Percentiles rank a stretch among this genome's conserved stretches.
phyloP scores from a whole-genome alignment of 257 asterid species.

The Nicotiana tabacum region DNA sequence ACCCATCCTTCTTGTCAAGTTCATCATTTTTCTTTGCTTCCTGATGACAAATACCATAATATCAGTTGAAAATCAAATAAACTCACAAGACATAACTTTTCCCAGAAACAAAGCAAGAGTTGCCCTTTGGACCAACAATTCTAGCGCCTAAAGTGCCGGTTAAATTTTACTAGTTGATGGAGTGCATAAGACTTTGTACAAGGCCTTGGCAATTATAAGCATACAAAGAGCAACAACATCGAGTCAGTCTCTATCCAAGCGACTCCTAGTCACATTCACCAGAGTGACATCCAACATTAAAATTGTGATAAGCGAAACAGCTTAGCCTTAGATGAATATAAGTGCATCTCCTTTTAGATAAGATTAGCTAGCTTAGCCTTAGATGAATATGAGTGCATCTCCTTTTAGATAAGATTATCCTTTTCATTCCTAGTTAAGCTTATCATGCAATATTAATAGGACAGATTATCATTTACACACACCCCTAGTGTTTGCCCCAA shows the following conservation, averaged over 20 bases:
- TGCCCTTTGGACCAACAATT: background rate
- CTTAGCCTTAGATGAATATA: background rate
- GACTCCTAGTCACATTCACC: background rate
- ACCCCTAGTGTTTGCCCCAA: background rate
- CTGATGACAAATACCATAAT: slow-evolving; percentile 28
- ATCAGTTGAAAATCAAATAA: background rate
- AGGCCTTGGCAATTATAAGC: background rate
- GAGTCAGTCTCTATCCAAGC: background rate
- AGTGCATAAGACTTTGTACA: background rate
- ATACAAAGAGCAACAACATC: background rate
- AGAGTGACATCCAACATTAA: background rate
- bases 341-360: too few species aligned
- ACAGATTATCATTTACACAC: background rate
- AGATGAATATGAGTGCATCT: background rate
- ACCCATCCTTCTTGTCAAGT: slow-evolving; percentile 49
- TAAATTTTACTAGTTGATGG: background rate
- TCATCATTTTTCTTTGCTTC: slow-evolving; percentile 84
- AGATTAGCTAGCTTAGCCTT: background rate
- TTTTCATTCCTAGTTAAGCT: background rate
- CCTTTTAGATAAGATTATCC: background rate
- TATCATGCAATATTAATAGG: background rate
- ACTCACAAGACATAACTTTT: background rate
- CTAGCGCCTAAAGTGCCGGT: background rate
- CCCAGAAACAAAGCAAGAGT: background rate
- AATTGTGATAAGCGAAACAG: background rate